Conservation (phyloP, 2,329 filamentous ascomycete species). For the Pseudovirgaria hyperparasitica region DNA sequence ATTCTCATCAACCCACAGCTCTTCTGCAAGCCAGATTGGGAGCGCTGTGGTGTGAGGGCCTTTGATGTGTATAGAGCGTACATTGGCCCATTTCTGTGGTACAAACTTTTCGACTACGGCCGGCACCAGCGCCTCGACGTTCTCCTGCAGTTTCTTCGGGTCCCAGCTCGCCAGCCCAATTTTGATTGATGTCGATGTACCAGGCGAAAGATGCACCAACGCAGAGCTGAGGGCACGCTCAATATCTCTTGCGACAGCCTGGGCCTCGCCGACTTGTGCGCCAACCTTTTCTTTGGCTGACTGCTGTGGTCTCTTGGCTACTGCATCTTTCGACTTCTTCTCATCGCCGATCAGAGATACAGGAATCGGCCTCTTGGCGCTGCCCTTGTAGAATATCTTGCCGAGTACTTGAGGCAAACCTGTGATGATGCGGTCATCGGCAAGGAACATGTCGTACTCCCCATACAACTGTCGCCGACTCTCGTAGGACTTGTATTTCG, state of each 20-base stretch:
- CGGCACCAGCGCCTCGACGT: constrained; percentile 56
- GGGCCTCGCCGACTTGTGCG: constrained; percentile 41
- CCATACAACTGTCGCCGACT: constrained; percentile 60
- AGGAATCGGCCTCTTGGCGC: constrained; percentile 75
- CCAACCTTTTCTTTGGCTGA: constrained; percentile 19
- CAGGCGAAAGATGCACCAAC: constrained; percentile 65
- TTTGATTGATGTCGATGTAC: constrained; percentile 67
- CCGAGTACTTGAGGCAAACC: constrained; percentile 66
- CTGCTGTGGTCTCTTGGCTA: constrained; percentile 30
- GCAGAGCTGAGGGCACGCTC: constrained; percentile 64
- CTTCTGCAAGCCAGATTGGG: constrained; percentile 87
- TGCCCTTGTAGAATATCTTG: constrained; percentile 83
- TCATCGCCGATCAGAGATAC: constrained; percentile 55
- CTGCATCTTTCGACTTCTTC: constrained; percentile 47
- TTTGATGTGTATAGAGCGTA: constrained; percentile 81
- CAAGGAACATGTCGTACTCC: constrained; percentile 89
- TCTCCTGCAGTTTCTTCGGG: constrained; percentile 64
- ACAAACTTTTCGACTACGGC: constrained; percentile 64
- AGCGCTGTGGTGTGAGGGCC: constrained; percentile 75
- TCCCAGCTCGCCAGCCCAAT: constrained; percentile 66
- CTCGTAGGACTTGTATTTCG: constrained; percentile 84
- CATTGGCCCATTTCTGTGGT: constrained; percentile 75
- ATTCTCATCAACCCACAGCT: constrained; percentile 74
- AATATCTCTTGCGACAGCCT: constrained; percentile 67
- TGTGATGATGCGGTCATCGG: constrained; percentile 70